Conservation (phyloP, 2,329 filamentous ascomycete species). For the Pseudogymnoascus sp. region DNA sequence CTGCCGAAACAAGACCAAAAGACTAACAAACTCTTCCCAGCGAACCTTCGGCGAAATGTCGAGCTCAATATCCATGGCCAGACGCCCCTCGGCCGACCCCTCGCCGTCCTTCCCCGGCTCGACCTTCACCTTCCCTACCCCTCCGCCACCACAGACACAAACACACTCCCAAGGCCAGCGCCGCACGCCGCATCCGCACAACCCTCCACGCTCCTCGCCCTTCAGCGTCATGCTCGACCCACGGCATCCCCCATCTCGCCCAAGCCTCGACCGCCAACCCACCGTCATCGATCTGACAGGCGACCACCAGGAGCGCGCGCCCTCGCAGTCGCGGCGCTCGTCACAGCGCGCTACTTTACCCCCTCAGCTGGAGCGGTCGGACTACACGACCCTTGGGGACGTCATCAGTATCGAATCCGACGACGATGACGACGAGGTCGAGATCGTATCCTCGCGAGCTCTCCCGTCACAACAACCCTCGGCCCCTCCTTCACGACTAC, state of each 20-base stretch:
- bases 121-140: background rate
- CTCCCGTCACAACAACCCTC: background rate
- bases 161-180: background rate
- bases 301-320: background rate
- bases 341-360: background rate
- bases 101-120: background rate
- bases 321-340: slow-evolving; percentile 5
- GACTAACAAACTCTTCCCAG: background rate
- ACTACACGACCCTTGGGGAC: background rate
- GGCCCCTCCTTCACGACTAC: background rate
- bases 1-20: background rate
- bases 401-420: slow-evolving; percentile 1
- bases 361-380: background rate
- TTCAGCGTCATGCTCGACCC: slow-evolving; percentile 5
- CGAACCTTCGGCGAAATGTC: slow-evolving; percentile 1
- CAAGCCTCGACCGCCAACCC: slow-evolving; percentile 1
- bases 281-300: slow-evolving; percentile 8
- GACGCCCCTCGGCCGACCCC: background rate
- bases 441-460: background rate
- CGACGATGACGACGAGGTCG: slow-evolving; percentile 4
- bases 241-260: background rate
- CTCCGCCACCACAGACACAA: background rate
- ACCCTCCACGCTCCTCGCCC: slow-evolving; percentile 1
- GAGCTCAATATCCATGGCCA: slow-evolving; percentile 5
- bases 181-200: slow-evolving; percentile 1